Evolutionary conservation across 495 filamentous ascomycete species (phyloP).

Genomic region (Aspergillus conjunctus): DNA sequence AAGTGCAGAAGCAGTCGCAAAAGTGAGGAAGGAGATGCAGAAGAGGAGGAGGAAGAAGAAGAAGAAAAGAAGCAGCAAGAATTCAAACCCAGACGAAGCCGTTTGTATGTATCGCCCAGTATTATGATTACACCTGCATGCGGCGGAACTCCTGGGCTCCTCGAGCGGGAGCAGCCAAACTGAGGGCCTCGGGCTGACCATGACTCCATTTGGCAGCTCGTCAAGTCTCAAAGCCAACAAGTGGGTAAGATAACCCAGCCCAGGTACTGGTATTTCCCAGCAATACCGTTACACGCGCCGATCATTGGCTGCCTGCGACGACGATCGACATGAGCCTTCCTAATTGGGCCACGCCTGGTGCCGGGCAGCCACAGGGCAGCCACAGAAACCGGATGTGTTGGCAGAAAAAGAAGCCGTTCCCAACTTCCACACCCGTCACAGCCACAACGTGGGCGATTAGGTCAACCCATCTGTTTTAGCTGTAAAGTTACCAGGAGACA

Average conservation of each 20-base stretch:
- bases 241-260: too few species aligned
- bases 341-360: not conserved
- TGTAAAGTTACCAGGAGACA: not conserved
- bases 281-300: not conserved
- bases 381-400: not conserved
- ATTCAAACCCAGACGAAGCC: not conserved
- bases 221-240: too few species aligned
- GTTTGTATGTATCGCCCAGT: not conserved
- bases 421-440: not conserved
- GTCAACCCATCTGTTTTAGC: too few species aligned
- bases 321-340: conserved; percentile 1
- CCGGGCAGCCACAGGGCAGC: conserved; percentile 7
- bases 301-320: conserved; percentile 8
- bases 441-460: not conserved
- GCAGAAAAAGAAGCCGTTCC: not conserved
- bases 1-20: conserved; percentile 11
- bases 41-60: conserved; percentile 9
- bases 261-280: not conserved
- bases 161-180: not conserved
- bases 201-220: too few species aligned
- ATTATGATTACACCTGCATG: conserved; percentile 7
- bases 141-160: not conserved
- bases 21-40: conserved; percentile 18
- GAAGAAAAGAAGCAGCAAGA: conserved; percentile 5
- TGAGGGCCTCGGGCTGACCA: too few species aligned